Conservation (phyloP, 352 stramenopile species). For the Phytophthora tubulina region DNA sequence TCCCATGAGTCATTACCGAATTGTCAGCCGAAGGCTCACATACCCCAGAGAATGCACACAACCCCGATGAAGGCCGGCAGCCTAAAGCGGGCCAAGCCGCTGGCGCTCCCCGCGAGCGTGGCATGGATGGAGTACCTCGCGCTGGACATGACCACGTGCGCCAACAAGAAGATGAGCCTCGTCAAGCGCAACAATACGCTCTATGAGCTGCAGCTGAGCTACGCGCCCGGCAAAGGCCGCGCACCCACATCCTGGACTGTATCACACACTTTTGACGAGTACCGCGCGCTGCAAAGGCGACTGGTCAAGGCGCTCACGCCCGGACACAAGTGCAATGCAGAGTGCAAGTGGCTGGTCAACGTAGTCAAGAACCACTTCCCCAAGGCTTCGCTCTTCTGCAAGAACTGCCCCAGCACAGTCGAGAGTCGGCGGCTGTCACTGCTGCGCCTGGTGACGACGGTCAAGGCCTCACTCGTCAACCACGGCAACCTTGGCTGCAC, state of each 20-base stretch:
- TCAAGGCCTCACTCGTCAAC: slow-evolving; percentile 45
- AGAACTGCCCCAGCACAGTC: slow-evolving; percentile 41
- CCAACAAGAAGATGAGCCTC: slow-evolving; percentile 36
- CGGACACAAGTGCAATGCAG: slow-evolving; percentile 66
- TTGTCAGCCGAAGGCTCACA: slow-evolving; percentile 2
- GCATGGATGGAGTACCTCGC: slow-evolving; percentile 41
- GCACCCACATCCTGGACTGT: slow-evolving; percentile 38
- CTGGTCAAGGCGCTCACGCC: slow-evolving; percentile 52
- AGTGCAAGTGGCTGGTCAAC: slow-evolving; percentile 65
- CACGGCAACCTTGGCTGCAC: slow-evolving; percentile 40
- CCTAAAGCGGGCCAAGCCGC: slow-evolving; percentile 34
- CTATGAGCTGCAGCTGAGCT: slow-evolving; percentile 45
- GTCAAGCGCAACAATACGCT: slow-evolving; percentile 43
- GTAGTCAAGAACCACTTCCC: slow-evolving; percentile 68
- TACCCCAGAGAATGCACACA: not conserved
- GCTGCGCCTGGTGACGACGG: slow-evolving; percentile 32
- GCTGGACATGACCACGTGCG: slow-evolving; percentile 38
- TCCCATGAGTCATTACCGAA: slow-evolving; percentile 12
- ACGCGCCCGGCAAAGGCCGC: slow-evolving; percentile 7
- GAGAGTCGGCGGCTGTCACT: slow-evolving; percentile 41
- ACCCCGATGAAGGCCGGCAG: slow-evolving; percentile 22
- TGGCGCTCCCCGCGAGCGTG: slow-evolving; percentile 37
- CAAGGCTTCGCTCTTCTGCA: slow-evolving; percentile 46
- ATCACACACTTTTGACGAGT: slow-evolving; percentile 52
- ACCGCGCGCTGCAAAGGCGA: slow-evolving; percentile 50